A percentile compares a stretch with the other conserved stretches of the same genome.
These are phyloP conservation scores for Lentinula lateritia DNA, from an alignment of 768 basidiomycete species.

Conservation along the genomic window DNA sequence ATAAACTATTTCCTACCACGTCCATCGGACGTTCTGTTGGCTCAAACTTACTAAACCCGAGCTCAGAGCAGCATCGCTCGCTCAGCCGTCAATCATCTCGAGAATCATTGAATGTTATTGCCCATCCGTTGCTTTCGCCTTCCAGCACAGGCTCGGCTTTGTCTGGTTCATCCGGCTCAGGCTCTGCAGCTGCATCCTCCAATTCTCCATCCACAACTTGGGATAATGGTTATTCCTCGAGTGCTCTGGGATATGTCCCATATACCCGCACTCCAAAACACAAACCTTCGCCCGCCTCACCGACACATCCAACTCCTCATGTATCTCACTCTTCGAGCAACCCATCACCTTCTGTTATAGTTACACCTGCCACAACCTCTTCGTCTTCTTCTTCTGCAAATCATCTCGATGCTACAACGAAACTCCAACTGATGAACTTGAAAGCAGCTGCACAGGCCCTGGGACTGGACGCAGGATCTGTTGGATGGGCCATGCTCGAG, in stretches of 20 bases:
- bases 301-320: constrained; percentile 14
- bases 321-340: constrained; percentile 13
- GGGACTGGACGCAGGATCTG: constrained; percentile 55
- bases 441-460: constrained; percentile 67
- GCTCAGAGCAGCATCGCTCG: neutral
- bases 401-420: constrained; percentile 58
- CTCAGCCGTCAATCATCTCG: constrained; percentile 29
- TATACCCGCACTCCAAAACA: constrained; percentile 64
- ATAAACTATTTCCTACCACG: neutral
- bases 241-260: constrained; percentile 54
- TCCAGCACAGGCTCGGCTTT: neutral
- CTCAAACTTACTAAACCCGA: neutral
- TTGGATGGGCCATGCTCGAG: constrained; percentile 79
- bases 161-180: constrained; percentile 9
- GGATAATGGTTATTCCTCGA: constrained; percentile 16
- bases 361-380: constrained; percentile 40
- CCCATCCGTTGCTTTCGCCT: constrained; percentile 64
- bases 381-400: constrained; percentile 39
- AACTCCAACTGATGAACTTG: constrained; percentile 66
- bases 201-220: constrained; percentile 21
- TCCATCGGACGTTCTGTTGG: constrained; percentile 6
- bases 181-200: constrained; percentile 21
- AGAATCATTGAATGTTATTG: constrained; percentile 40
- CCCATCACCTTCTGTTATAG: constrained; percentile 24
- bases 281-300: constrained; percentile 25